Evolutionary conservation across 371 early-diverging fungal genomes (phyloP), one percentile per base, ranked within the genome.

Genomic region (Dichotomocladium elegans): DNA sequence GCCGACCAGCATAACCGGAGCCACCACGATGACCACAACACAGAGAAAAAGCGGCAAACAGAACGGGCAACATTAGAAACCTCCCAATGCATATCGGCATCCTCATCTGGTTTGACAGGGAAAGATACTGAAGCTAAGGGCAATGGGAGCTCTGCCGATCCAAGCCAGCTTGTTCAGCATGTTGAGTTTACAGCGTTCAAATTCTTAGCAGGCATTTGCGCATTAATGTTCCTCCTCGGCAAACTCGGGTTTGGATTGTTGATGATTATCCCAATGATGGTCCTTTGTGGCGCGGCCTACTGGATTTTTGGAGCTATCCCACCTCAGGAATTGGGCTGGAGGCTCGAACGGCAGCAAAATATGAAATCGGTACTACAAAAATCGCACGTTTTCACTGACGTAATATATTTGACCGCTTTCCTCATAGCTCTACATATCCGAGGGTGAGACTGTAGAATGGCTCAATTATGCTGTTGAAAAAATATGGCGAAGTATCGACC

Each of bases 361-460:
- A 57, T 68, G 60, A 65, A 63, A 26, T 63, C 64, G 12, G 70
- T 74, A 64, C 46, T 49, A 7, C 15, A 2, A 49, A 31, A 3
- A 27, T 9, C 31, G 3, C 29, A 14, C 17, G 9, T n/a, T n/a
- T n/a, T n/a, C n/a, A n/a, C n/a, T n/a, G n/a, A n/a, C n/a, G n/a
- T n/a, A n/a, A n/a, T n/a, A n/a, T n/a, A n/a, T n/a, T n/a, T n/a
- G n/a, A n/a, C n/a, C n/a, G n/a, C n/a, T n/a, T n/a, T n/a, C 19
- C 25, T 27, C 5, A 31, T 59, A 71, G 74, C 33, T 73, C 3
- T 74, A 74, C 27, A 70, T 64, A 24, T 63, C 68, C 4, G 70
- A 70, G 49, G 70, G 70, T 19, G 74, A 74, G 35, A 61, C 68
- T 11, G 70, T 74, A 1, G 70, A 74, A 61, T 74, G 74, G 74